These are phyloP conservation scores for Alloascoidea hylecoeti DNA, from an alignment of 805 yeast species.

Conservation along the genomic window DNA sequence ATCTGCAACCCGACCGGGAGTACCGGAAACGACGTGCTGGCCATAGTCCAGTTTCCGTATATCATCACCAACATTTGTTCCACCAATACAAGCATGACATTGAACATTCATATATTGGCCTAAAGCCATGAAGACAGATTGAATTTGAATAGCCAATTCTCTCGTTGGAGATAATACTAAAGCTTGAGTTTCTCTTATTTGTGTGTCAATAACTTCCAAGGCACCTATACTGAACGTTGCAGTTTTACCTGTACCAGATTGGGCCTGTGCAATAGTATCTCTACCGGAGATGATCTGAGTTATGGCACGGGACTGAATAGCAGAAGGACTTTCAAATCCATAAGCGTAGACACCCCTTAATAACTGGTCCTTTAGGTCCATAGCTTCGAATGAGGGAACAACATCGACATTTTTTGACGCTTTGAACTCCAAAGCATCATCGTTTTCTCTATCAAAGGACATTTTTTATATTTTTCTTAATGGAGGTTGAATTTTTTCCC, in stretches of 20 bases:
- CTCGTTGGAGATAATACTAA: slow-evolving; percentile 93
- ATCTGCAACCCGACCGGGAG: slow-evolving; percentile 96
- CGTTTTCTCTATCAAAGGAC: slow-evolving; percentile 14
- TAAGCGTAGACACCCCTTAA: slow-evolving; percentile 58
- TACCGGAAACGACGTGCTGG: slow-evolving; percentile 91
- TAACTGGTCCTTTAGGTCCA: slow-evolving; percentile 18
- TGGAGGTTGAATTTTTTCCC: no score
- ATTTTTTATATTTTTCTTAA: no score
- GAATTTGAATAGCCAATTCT: slow-evolving; percentile 94
- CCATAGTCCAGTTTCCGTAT: slow-evolving; percentile 71
- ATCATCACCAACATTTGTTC: slow-evolving; percentile 84
- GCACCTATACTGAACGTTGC: slow-evolving; percentile 70
- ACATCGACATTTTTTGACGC: slow-evolving; percentile 41
- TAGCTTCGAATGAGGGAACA: slow-evolving; percentile 14
- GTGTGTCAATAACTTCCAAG: slow-evolving; percentile 49
- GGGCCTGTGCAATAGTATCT: slow-evolving; percentile 74
- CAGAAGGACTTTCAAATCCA: slow-evolving; percentile 73
- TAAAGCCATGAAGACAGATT: slow-evolving; percentile 78
- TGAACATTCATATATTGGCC: slow-evolving; percentile 84
- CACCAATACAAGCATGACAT: slow-evolving; percentile 97
- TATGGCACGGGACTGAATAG: slow-evolving; percentile 73
- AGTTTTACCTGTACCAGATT: slow-evolving; percentile 87
- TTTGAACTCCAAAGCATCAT: slow-evolving; percentile 39
- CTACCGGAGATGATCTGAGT: slow-evolving; percentile 63
- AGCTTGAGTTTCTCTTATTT: slow-evolving; percentile 72